Conservation (phyloP, 73 alveolate species). For the Paramecium primaurelia region DNA sequence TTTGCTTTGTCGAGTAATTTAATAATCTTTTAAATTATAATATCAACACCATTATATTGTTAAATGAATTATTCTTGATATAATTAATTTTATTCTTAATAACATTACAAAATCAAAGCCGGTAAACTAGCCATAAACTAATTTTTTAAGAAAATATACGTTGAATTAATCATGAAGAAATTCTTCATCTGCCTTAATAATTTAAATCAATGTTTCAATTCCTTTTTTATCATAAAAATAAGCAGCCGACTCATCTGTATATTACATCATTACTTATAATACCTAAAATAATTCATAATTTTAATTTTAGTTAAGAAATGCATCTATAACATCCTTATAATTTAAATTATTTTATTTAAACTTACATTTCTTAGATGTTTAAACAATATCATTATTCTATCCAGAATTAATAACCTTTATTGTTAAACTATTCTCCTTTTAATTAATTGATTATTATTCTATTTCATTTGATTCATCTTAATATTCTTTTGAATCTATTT, state of each 20-base stretch:
- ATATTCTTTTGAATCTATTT: background rate
- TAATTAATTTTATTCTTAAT: background rate
- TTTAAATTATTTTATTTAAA: conserved; percentile 22
- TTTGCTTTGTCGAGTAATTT: background rate
- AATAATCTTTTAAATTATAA: background rate
- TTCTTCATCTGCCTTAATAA: conserved; percentile 20
- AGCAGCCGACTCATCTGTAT: conserved; percentile 8
- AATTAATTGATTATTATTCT: background rate
- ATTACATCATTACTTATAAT: background rate
- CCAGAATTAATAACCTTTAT: background rate
- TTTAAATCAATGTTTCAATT: background rate
- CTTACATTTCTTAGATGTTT: conserved; percentile 54
- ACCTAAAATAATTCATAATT: background rate
- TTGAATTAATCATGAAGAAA: background rate
- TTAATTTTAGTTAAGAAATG: conserved; percentile 44
- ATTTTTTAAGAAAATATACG: background rate
- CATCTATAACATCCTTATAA: conserved; percentile 30
- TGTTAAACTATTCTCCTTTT: background rate
- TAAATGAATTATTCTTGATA: background rate
- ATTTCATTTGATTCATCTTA: background rate
- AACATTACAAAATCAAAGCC: background rate
- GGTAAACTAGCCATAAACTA: conserved; percentile 23
- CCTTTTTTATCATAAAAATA: conserved; percentile 75
- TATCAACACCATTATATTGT: conserved; percentile 10
- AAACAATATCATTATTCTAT: conserved; percentile 24